Evolutionary conservation across 139 green algal genomes (phyloP), one percentile per base, ranked within the genome.

Genomic region (Diplosphaera chodatii): DNA sequence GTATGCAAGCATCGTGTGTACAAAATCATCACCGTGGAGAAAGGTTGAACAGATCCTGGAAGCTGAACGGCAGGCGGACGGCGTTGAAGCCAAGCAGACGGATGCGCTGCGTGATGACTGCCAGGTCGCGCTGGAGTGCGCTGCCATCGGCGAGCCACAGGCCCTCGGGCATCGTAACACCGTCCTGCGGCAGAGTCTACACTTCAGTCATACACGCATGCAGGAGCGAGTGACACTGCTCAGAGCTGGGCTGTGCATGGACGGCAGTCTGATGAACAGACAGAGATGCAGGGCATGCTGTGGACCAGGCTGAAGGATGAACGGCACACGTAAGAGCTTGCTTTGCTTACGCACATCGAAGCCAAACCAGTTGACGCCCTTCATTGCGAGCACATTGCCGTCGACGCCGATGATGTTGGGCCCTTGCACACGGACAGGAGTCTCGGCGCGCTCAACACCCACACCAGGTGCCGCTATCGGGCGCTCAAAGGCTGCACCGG

Each of bases 1-100:
- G 37, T 10, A 6, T 48, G 37, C 10, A 6, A 6, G 37, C 37
- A 59, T 10, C 10, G 22, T 18, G 16, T 59, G 48, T 25, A 5
- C 8, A 21, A 25, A 4, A 25, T 25, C 13, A 10, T 21, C 48
- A 59, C 48, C 18, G 22, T 10, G 48, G 48, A 5, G 48, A 21
- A 10, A 59, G 48, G 16, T 59, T 59, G 48, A 59, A 59, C 13
- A 79, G 68, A 30, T 48, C 32, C 30, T 55, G 56, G 16, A 79
- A 72, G 55, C 48, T 72, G 68, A 79, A 75, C 27, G 74, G 74
- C 1, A 79, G 67, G 68, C 71, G 67, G 37, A 79, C 64, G 27
- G 62, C 63, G 27, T 75, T 79, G 74, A 79, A 75, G 48, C 74
- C 74, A 0, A 79, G 74, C 2, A 69, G 55, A 1, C 40, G 16